Evolutionary conservation across 129 eudicot genomes (phyloP).

Genomic region (Tagetes erecta): DNA sequence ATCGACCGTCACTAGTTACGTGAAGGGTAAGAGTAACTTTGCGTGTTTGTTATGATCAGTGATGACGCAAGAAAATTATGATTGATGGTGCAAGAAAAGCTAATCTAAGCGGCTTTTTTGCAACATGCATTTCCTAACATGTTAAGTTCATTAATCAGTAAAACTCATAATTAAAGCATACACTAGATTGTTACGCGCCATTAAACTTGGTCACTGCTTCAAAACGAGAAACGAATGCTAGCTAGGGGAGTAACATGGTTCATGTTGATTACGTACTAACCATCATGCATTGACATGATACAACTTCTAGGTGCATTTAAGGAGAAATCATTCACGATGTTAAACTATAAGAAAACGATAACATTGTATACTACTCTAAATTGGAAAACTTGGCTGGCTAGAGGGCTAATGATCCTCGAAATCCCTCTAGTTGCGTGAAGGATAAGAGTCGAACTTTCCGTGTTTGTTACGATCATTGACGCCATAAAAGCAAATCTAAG

Average conservation of each 20-base stretch:
- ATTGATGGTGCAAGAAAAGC: background rate
- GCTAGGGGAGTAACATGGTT: background rate
- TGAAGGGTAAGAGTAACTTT: background rate
- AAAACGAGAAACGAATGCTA: background rate
- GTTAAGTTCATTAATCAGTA: background rate
- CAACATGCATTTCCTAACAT: background rate
- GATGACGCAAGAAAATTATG: background rate
- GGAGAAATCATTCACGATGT: background rate
- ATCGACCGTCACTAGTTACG: background rate
- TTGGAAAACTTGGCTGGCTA: background rate
- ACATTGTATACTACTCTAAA: background rate
- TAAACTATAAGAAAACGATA: background rate
- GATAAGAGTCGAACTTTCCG: background rate
- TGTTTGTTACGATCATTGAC: background rate
- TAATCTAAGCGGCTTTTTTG: background rate
- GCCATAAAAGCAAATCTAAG: background rate
- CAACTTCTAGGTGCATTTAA: background rate
- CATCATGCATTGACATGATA: background rate
- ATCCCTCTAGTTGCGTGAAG: background rate
- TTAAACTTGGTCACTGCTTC: background rate
- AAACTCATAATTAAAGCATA: too few species aligned
- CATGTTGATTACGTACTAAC: too few species aligned
- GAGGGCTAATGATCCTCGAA: background rate
- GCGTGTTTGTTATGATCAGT: background rate
- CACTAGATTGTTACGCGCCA: too few species aligned